phyloP scores from a whole-genome alignment of 78 protist species.

The Tieghemostelium lacteum region DNA sequence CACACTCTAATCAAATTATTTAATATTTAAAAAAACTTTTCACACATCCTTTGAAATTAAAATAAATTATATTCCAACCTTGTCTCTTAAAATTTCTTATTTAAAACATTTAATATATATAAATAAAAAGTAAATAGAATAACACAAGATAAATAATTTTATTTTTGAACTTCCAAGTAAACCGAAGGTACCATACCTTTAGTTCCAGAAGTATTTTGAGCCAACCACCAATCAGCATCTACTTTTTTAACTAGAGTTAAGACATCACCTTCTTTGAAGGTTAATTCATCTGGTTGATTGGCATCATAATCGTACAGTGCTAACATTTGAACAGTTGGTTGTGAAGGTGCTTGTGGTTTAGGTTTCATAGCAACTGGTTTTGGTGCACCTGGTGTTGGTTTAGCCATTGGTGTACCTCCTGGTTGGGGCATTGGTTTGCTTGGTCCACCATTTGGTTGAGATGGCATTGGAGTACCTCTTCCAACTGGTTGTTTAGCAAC shows the following conservation, averaged over 20 bases:
- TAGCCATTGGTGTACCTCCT: background rate
- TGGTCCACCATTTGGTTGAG: background rate
- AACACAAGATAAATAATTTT: no score
- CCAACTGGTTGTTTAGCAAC: slow-evolving; percentile 17
- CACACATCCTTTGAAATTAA: no score
- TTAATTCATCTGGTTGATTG: slow-evolving; percentile 80
- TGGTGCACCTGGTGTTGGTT: slow-evolving; percentile 40
- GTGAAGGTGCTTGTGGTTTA: slow-evolving; percentile 26
- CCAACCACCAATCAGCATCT: slow-evolving; percentile 90
- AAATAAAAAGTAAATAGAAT: no score
- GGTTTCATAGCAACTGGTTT: slow-evolving; percentile 38
- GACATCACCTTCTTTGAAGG: slow-evolving; percentile 86
- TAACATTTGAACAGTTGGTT: background rate
- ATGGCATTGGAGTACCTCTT: slow-evolving; percentile 6
- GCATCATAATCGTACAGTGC: slow-evolving; percentile 83
- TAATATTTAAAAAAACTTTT: no score
- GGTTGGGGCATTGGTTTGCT: slow-evolving; percentile 35
- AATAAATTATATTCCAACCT: no score
- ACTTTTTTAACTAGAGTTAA: slow-evolving; percentile 75
- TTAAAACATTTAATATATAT: no score
- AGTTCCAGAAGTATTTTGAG: slow-evolving; percentile 62
- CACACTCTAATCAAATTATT: slow-evolving; percentile 61
- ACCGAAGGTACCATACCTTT: slow-evolving; percentile 29
- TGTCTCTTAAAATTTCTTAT: no score
- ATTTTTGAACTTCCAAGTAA: background rate